Base-by-base conservation (phyloP, 2,329 filamentous ascomycete genomes). In the Ilyonectria robusta region DNA sequence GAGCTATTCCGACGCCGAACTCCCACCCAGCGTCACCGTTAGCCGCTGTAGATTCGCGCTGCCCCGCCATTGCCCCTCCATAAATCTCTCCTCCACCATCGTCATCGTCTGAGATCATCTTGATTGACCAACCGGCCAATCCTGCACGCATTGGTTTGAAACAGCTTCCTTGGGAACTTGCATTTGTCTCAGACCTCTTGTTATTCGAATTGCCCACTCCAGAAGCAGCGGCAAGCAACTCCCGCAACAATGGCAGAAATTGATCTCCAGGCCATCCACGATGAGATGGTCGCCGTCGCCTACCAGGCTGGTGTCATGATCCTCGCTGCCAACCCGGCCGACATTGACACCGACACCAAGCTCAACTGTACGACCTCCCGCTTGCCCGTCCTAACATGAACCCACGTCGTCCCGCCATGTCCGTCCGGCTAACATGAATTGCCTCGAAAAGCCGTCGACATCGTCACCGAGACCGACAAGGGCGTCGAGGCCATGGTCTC, bases 391-490 rank as follows among this genome's bases (percentile, higher is more conserved):
- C 33, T n/a, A n/a, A 6, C 40, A n/a, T 42, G 15, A 42, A n/a
- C n/a, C 7, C 40, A 19, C 5, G 40, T 6, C n/a, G 17, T 42
- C n/a, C 40, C 11, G 37, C 46, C 61, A 26, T 6, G 44, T 21
- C 40, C 26, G 10, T 46, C 19, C 8, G 53, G 57, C 63, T 66
- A 66, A 66, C 47, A 23, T 53, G 48, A 51, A 40, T 21, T 35
- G 54, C 15, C 13, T 21, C 23, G 40, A 10, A 21, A 71, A 92
- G 90, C 90, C 60, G 88, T 88, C 74, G 90, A 92, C 76, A 87
- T 92, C 57, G 90, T 92, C 47, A 92, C 90, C 26, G 90, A 92
- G 77, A 87, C 88, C 21, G 90, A 92, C 81, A 85, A 89, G 76
- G 89, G 87, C 13, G 89, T 92, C 59, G 90, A 92, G 78, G 82